Evolutionary conservation across 2,329 filamentous ascomycete genomes (phyloP).

Genomic region (Diaporthe sp.): DNA sequence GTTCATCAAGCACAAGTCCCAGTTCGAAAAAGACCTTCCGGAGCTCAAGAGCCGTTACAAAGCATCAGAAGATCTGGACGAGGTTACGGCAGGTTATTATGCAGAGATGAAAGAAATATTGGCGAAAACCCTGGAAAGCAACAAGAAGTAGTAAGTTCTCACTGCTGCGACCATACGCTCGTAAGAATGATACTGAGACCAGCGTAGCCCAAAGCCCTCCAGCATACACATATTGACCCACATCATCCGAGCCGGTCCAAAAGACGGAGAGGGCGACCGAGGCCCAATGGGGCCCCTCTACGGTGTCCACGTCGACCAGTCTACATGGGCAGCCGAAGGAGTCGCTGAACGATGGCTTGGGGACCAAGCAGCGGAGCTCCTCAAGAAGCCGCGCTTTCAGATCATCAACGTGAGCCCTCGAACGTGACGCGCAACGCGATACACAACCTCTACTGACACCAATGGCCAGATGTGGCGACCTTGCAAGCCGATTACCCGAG

Average conservation of each 20-base stretch:
- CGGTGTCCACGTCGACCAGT: slow-evolving; percentile 32
- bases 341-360: slow-evolving; percentile 25
- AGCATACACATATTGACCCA: slow-evolving; percentile 35
- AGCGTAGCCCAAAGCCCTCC: slow-evolving; percentile 23
- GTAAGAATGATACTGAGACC: background rate
- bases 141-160: slow-evolving; percentile 27
- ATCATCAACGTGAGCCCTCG: slow-evolving; percentile 28
- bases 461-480: slow-evolving; percentile 23
- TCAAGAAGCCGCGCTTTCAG: slow-evolving; percentile 27
- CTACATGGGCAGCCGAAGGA: slow-evolving; percentile 12
- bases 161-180: fast-evolving
- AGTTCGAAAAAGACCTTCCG: slow-evolving; percentile 8
- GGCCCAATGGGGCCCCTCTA: slow-evolving; percentile 8
- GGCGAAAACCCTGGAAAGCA: background rate
- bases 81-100: slow-evolving; percentile 19
- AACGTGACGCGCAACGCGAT: background rate
- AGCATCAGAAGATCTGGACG: slow-evolving; percentile 15
- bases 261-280: slow-evolving; percentile 18
- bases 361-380: slow-evolving; percentile 22
- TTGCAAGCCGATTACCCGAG: slow-evolving; percentile 49
- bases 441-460: background rate
- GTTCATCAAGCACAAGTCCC: slow-evolving; percentile 27
- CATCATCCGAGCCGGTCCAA: slow-evolving; percentile 29
- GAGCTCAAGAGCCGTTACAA: slow-evolving; percentile 32
- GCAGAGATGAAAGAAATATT: slow-evolving; percentile 28